Percentiles rank a stretch among this genome's conserved stretches.
Evolutionary conservation across 2,329 filamentous ascomycete genomes (phyloP).

Genomic region (Monilinia fructigena): DNA sequence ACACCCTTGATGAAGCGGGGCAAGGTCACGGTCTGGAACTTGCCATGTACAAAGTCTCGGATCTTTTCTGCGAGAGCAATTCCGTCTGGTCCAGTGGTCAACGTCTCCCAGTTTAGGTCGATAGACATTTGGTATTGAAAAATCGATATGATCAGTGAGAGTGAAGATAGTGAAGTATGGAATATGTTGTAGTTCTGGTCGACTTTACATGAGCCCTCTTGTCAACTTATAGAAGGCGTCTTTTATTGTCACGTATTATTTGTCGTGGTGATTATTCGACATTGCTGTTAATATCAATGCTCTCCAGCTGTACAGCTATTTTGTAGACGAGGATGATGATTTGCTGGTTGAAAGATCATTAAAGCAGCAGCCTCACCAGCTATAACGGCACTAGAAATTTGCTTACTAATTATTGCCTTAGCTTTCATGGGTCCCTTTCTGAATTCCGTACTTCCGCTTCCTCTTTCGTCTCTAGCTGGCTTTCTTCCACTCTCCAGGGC

Average conservation of each 20-base stretch:
- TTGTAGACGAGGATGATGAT: conserved; percentile 1
- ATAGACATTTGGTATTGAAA: conserved; percentile 72
- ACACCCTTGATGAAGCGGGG: conserved; percentile 97
- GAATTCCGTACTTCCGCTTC: background rate
- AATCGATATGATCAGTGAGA: background rate
- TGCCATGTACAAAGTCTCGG: conserved; percentile 89
- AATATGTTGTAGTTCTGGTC: background rate
- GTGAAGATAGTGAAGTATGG: background rate
- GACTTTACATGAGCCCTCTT: background rate
- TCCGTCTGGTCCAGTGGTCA: conserved; percentile 87
- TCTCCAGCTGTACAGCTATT: background rate
- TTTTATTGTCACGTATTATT: background rate
- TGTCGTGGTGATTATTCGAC: background rate
- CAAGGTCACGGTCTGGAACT: conserved; percentile 87
- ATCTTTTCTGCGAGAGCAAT: conserved; percentile 80
- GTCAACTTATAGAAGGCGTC: background rate
- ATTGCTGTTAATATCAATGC: conserved; percentile 2
- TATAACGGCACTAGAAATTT: background rate
- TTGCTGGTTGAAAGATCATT: background rate
- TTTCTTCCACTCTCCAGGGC: too few species aligned
- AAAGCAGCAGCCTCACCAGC: background rate
- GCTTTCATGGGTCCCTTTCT: background rate
- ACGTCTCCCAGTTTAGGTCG: conserved; percentile 92
- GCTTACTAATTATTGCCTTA: background rate
- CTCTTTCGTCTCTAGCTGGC: background rate